Base-by-base conservation (phyloP, 768 basidiomycete species). In the Amanita polypyramis region DNA sequence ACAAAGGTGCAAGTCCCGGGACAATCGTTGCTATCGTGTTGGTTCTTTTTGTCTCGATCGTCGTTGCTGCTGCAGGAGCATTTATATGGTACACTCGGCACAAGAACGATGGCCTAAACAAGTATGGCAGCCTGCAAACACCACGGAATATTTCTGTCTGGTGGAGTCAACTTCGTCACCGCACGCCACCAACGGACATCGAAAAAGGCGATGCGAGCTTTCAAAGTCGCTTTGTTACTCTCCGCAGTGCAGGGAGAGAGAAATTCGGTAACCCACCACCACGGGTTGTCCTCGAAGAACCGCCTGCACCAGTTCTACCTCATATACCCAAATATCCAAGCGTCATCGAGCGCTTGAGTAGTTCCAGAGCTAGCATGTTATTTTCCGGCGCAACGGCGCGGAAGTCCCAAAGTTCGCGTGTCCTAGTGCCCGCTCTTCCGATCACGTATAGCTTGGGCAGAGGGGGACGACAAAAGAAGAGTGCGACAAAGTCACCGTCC, bases 251-350 rank as follows among this genome's bases (percentile, higher is more conserved):
- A 27, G 32, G 34, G 10, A 35, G 20, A 25, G 45, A 37, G 9
- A 37, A 15, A 25, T 35, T 19, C 12, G 34, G 32, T 20, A 10
- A 14, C 8, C 20, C 9, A 2, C 34, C 21, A 5, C 45, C 35
- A 8, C 21, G 17, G 12, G 43, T 44, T 17, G 29, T 44, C 43
- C 30, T 44, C 27, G 54, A 58, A 34, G 59, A 55, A 39, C 65
- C 66, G 19, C 51, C 61, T 41, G 62, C 63, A 20, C 51, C 58
- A 11, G 56, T 57, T 36, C 56, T 62, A 19, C 55, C 56, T 8
- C 56, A 60, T 37, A 55, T 63, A 49, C 65, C 66, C 17, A 60
- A 57, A 30, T 67, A 67, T 50, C 67, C 67, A 2, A 66, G 62
- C 45, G 54, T 62, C 5, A 65, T 69, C 12, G 68, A 70, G 43